phyloP scores from a whole-genome alignment of 176 grass and related monocot genomes.

The Saccharum officinarum region DNA sequence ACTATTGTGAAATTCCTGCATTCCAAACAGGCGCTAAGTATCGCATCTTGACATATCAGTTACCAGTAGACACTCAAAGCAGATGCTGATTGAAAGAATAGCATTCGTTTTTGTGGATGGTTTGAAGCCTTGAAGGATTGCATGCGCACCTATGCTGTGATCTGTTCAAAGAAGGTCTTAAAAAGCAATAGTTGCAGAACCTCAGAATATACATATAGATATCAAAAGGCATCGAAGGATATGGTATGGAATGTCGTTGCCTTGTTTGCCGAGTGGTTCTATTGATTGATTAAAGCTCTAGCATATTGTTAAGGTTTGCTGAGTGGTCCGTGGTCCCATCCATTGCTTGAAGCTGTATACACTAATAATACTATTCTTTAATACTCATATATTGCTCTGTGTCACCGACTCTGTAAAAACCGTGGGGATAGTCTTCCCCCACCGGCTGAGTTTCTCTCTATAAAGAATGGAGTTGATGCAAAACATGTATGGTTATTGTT shows the following conservation, averaged over 20 bases:
- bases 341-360: not conserved
- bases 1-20: too few relatives aligned
- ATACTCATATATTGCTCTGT: not conserved
- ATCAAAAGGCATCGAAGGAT: not conserved
- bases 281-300: not conserved
- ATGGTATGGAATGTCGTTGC: not conserved
- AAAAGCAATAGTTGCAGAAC: not conserved
- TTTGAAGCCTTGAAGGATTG: slow-evolving; percentile 2
- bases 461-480: not conserved
- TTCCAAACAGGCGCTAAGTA: not conserved
- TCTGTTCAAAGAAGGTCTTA: not conserved
- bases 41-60: slow-evolving; percentile 1
- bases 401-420: not conserved
- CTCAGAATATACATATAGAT: not conserved
- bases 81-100: not conserved
- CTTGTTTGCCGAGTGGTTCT: not conserved
- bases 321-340: not conserved
- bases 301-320: not conserved
- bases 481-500: not conserved
- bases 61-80: not conserved
- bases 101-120: not conserved
- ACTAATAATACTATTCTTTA: not conserved
- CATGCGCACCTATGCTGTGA: not conserved
- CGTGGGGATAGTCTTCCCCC: not conserved
- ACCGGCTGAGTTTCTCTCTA: not conserved